Evolutionary conservation across 2,329 filamentous ascomycete species (phyloP), one percentile per base, ranked within the genome.

Genomic region (Paecilomyces sp.): DNA sequence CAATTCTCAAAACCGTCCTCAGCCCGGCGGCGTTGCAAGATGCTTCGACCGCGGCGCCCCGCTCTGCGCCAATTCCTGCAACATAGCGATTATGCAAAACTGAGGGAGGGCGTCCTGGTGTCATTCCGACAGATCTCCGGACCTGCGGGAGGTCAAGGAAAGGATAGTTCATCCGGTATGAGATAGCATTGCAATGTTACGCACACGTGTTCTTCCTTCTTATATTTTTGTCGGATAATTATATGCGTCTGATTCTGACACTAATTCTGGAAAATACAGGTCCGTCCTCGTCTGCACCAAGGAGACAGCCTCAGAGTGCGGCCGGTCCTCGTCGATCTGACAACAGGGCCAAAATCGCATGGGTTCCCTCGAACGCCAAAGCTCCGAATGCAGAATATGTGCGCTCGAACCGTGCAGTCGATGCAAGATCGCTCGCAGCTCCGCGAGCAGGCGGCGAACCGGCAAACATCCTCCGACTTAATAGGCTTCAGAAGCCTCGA

Each of bases 361-460:
- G n/a, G 18, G 51, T 50, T 18, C 65, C 59, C 55, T 61, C 67
- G 55, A 66, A 62, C 56, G 55, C 60, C 57, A 59, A 64, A 56
- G 60, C 63, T 15, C 36, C 62, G 28, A 60, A 63, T 31, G 62
- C 63, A 47, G 62, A 62, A 54, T 63, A 62, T 51, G 55, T 61
- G 51, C 67, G 65, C 47, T 66, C 70, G 41, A 68, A 67, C 51
- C 67, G 70, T 30, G 65, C 67, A 22, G 57, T 77, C 57, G 74
- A 77, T 63, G 74, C 74, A 13, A 67, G 74, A 55, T 71, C 73
- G 7, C 67, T 77, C 30, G 73, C 67, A 5, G 72, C 72, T 8
- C 62, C 69, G n/a, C 65, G 64, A 55, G 58, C 65, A 30, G 66
- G 66, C 58, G 66, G 63, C 36, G 63, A 68, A n/a, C 66, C 67